Evolutionary conservation across 73 alveolate genomes (phyloP).

Genomic region (Paramecium sonneborni): DNA sequence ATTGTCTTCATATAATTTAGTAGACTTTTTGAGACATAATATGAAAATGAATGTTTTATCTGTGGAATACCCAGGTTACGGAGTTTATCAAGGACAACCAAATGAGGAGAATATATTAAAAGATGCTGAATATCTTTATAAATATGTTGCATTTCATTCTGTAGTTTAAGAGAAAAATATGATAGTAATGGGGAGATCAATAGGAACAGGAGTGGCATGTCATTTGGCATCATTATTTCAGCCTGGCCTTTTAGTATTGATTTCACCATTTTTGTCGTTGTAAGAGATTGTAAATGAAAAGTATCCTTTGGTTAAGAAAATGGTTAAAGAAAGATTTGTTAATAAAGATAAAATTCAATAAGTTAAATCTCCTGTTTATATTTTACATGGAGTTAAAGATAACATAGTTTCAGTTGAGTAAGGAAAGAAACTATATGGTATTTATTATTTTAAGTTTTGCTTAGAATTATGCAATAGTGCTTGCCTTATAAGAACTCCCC

Average conservation of each 20-base stretch:
- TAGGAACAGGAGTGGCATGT: conserved; percentile 68
- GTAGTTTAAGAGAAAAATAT: conserved; percentile 43
- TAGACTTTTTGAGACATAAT: conserved; percentile 32
- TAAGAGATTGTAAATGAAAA: conserved; percentile 13
- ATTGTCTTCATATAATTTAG: conserved; percentile 5
- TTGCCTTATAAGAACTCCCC: neutral
- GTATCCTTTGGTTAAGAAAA: neutral
- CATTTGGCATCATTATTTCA: conserved; percentile 55
- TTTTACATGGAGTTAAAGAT: conserved; percentile 13
- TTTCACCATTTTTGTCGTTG: conserved; percentile 38
- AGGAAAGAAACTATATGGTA: neutral
- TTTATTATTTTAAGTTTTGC: neutral
- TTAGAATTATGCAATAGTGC: neutral
- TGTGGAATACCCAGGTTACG: conserved; percentile 68
- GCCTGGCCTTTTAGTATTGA: conserved; percentile 8
- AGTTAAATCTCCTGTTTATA: neutral
- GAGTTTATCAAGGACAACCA: conserved; percentile 53
- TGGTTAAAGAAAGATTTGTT: conserved; percentile 15
- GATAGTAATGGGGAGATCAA: conserved; percentile 56
- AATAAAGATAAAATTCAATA: conserved; percentile 1
- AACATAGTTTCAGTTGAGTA: neutral
- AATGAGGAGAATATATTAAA: conserved; percentile 39
- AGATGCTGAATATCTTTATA: conserved; percentile 53
- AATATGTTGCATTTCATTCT: conserved; percentile 36
- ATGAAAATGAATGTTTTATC: conserved; percentile 54